Base-by-base conservation (phyloP, 2,329 filamentous ascomycete genomes). In the Cadophora malorum region DNA sequence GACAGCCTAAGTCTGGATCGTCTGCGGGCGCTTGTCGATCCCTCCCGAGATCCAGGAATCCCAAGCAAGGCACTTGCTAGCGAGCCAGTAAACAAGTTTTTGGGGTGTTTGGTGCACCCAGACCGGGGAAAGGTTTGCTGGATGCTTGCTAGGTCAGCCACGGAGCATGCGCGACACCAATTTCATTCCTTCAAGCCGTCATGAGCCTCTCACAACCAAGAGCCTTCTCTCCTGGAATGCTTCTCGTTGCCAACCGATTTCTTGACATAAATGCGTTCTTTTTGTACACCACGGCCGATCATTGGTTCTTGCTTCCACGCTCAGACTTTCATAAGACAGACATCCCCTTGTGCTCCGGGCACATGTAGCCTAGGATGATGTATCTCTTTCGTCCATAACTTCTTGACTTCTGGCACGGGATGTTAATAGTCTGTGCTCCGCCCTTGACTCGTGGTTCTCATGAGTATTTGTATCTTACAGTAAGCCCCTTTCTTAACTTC, bases 141-240 rank as follows among this genome's bases (percentile, higher is more conserved):
- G 55, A 38, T 58, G 55, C n/a, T 58, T 58, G 55, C 31, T 38
- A 58, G 33, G 38, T 58, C 55, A 58, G 55, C 55, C 55, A 58
- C 55, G 16, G 19, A 21, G 16, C 1, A 38, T 23, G 55, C 55
- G 38, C 31, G 19, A 7, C 25, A 33, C 52, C 52, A 55, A n/a
- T 55, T 55, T 33, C 28, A 14, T n/a, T 19, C 12, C 23, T 28
- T 14, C 31, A 19, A 23, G 2, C 16, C 31, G 53, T 9, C 28
- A 33, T 10, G 21, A n/a, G n/a, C 28, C 53, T 56, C 8, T 31
- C 21, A 35, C 38, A 4, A 9, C n/a, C n/a, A 21, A 8, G 16
- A 58, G 21, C 55, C 55, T 58, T 23, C 7, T 38, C 21, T 12
- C 31, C 5, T 21, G 7, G 28, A 28, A 16, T 23, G 55, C 50